phyloP scores from a whole-genome alignment of 202 grass and related monocot species.

The Panicum hallii region DNA sequence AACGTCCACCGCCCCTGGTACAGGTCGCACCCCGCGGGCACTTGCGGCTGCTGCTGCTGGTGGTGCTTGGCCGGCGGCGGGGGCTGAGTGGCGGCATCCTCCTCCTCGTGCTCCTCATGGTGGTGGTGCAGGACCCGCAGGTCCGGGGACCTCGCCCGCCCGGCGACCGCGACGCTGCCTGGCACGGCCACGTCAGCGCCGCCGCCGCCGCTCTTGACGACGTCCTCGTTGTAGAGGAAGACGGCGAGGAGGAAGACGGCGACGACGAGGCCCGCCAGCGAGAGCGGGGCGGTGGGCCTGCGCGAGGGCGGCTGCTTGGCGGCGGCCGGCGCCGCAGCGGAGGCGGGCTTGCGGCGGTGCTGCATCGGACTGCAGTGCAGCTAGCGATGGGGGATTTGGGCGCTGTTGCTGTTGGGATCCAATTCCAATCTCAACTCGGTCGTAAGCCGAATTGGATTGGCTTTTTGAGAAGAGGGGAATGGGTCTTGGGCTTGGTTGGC shows the following conservation, averaged over 20 bases:
- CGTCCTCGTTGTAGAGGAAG: slow-evolving; percentile 80
- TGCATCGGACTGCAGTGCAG: background rate
- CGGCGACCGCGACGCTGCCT: background rate
- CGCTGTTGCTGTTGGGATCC: too few relatives aligned
- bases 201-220: slow-evolving; percentile 16
- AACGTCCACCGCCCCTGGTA: slow-evolving; percentile 74
- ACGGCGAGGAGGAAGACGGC: slow-evolving; percentile 62
- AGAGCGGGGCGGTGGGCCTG: slow-evolving; percentile 55
- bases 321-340: slow-evolving; percentile 40
- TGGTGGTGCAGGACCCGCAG: slow-evolving; percentile 8
- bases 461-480: too few relatives aligned
- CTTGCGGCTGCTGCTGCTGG: background rate
- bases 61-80: background rate
- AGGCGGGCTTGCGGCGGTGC: slow-evolving; percentile 66
- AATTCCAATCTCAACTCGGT: too few relatives aligned
- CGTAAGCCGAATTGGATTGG: too few relatives aligned
- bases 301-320: slow-evolving; percentile 54
- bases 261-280: slow-evolving; percentile 57
- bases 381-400: too few relatives aligned
- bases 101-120: background rate
- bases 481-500: too few relatives aligned
- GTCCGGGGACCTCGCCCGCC: slow-evolving; percentile 31
- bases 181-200: too few relatives aligned
- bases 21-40: slow-evolving; percentile 64
- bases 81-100: background rate